phyloP scores from a whole-genome alignment of 805 yeast species.

The Wickerhamomyces ciferrii region DNA sequence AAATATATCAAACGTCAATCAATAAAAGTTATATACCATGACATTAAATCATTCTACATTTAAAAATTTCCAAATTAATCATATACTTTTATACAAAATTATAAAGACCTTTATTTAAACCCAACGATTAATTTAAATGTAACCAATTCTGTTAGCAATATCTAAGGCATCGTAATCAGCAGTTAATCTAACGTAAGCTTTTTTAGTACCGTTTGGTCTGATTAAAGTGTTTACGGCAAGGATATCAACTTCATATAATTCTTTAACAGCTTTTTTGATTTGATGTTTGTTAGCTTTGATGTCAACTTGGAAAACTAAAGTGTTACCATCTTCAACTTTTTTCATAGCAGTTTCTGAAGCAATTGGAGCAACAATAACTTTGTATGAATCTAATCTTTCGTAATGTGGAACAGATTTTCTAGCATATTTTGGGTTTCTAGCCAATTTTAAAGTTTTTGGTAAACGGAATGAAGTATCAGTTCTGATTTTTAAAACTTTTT shows the following conservation, averaged over 20 bases:
- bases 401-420: conserved; percentile 95
- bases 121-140: conserved; percentile 58
- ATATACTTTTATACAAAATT: conserved; percentile 8
- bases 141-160: conserved; percentile 99
- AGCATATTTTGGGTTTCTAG: conserved; percentile 94
- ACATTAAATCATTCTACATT: conserved; percentile 1
- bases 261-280: conserved; percentile 97
- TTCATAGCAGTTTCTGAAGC: conserved; percentile 98
- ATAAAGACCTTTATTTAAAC: conserved; percentile 2
- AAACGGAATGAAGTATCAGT: conserved; percentile 92
- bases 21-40: neutral
- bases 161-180: conserved; percentile 99
- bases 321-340: conserved; percentile 99
- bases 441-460: conserved; percentile 94
- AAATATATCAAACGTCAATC: too few relatives aligned
- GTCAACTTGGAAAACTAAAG: conserved; percentile 97
- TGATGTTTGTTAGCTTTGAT: conserved; percentile 97
- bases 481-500: conserved; percentile 90
- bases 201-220: conserved; percentile 99
- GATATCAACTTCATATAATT: conserved; percentile 95
- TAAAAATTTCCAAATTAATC: conserved; percentile 16
- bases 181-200: conserved; percentile 98
- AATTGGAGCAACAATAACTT: conserved; percentile 89
- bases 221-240: conserved; percentile 92
- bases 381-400: conserved; percentile 95